Percentiles rank a stretch among this genome's conserved stretches.
Conservation (phyloP, 169 alveolate genomes). For the Pseudocohnilembus persalinus region DNA sequence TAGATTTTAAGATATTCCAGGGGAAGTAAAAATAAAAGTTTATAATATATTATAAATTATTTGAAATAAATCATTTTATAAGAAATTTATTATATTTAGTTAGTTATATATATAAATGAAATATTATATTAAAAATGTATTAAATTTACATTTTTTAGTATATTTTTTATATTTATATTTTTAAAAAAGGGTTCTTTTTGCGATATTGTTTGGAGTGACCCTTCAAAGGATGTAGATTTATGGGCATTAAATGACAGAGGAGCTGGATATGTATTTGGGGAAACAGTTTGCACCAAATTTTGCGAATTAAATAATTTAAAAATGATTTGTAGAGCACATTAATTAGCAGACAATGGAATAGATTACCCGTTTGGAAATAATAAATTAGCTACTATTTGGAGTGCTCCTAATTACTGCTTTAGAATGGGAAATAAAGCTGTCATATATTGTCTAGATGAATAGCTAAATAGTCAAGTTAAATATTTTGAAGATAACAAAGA, state of each 20-base stretch:
- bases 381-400: constrained; percentile 68
- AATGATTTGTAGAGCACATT: background rate
- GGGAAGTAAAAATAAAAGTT: no score
- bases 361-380: constrained; percentile 2
- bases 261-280: background rate
- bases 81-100: no score
- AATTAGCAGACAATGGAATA: background rate
- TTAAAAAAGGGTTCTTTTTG: background rate
- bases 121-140: no score
- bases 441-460: constrained; percentile 52
- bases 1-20: constrained; percentile 81
- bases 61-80: no score
- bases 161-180: no score
- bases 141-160: no score
- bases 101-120: no score
- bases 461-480: constrained; percentile 16
- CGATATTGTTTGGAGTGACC: background rate
- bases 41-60: no score
- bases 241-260: background rate
- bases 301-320: background rate
- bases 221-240: background rate
- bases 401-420: constrained; percentile 74
- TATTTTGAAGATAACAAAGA: background rate
- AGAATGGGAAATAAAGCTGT: constrained; percentile 71
- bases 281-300: background rate